Percentiles rank a stretch among this genome's conserved stretches.
Conservation (phyloP, 768 basidiomycete genomes). For the Holtermannia corniformis region DNA sequence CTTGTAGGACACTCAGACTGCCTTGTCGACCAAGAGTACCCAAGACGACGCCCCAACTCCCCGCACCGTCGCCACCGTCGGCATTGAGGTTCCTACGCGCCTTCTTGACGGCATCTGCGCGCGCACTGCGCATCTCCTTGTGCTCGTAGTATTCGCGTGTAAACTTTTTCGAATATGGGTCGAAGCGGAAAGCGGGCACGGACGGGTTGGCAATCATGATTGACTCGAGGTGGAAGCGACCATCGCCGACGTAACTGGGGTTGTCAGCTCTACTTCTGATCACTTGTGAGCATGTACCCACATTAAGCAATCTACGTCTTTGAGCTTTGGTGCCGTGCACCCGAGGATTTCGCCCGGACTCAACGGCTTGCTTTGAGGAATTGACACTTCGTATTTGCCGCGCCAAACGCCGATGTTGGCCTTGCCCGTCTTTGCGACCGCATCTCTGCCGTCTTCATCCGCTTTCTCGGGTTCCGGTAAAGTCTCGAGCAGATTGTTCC, state of each 20-base stretch:
- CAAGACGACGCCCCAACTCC: conserved; percentile 79
- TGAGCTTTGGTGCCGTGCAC: conserved; percentile 80
- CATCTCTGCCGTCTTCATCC: conserved; percentile 12
- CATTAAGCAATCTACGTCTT: conserved; percentile 81
- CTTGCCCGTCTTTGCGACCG: conserved; percentile 20
- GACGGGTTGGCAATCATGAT: conserved; percentile 99
- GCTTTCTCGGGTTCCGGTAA: conserved; percentile 19
- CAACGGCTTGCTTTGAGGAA: conserved; percentile 57
- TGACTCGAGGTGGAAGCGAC: conserved; percentile 93
- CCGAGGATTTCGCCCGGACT: conserved; percentile 95
- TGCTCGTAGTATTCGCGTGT: conserved; percentile 89
- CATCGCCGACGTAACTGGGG: conserved; percentile 85
- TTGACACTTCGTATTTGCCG: conserved; percentile 37
- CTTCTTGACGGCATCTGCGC: conserved; percentile 63
- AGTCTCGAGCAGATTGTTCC: conserved; percentile 55
- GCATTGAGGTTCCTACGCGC: conserved; percentile 54
- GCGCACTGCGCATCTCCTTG: conserved; percentile 65
- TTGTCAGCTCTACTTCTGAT: conserved; percentile 1
- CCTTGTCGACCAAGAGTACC: conserved; percentile 94
- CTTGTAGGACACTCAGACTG: conserved; percentile 77
- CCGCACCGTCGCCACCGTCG: conserved; percentile 21
- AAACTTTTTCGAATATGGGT: conserved; percentile 95
- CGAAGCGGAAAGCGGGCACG: conserved; percentile 92
- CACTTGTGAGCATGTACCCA: conserved; percentile 43
- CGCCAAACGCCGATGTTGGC: conserved; percentile 40